Percentiles rank a stretch among this genome's conserved stretches.
Conservation (phyloP, 768 basidiomycete species). For the Cubamyces lactineus region DNA sequence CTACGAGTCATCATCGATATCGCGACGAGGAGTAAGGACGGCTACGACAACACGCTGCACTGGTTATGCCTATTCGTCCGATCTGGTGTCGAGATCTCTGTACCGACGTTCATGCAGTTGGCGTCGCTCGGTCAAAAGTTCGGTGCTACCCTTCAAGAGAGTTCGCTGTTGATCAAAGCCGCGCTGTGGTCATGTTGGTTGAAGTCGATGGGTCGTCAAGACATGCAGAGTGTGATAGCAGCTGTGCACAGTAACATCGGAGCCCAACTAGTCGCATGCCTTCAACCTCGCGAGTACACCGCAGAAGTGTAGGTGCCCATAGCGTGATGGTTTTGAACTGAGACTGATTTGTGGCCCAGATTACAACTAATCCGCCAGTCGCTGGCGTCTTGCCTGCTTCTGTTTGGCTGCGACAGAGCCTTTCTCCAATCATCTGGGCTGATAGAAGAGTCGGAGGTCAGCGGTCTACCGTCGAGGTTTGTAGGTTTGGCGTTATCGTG, state of each 20-base stretch:
- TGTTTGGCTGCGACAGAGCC: conserved; percentile 67
- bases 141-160: conserved; percentile 46
- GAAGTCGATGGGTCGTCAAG: conserved; percentile 58
- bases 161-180: conserved; percentile 55
- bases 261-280: conserved; percentile 41
- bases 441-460: conserved; percentile 51
- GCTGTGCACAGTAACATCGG: conserved; percentile 50
- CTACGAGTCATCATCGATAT: conserved; percentile 53
- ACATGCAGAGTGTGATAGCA: conserved; percentile 55
- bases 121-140: conserved; percentile 44
- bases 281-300: conserved; percentile 37
- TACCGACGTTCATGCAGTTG: conserved; percentile 52
- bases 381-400: conserved; percentile 59
- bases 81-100: conserved; percentile 68
- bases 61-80: conserved; percentile 66
- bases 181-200: conserved; percentile 64
- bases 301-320: conserved; percentile 44
- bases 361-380: conserved; percentile 56
- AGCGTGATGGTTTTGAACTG: background rate
- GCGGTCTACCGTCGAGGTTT: conserved; percentile 60
- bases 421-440: conserved; percentile 50
- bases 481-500: conserved; percentile 21
- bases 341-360: background rate
- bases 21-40: conserved; percentile 46
- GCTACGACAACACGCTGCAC: conserved; percentile 50